Base-by-base conservation (phyloP, 2,329 filamentous ascomycete genomes). In the Gaeumannomyces sp. region DNA sequence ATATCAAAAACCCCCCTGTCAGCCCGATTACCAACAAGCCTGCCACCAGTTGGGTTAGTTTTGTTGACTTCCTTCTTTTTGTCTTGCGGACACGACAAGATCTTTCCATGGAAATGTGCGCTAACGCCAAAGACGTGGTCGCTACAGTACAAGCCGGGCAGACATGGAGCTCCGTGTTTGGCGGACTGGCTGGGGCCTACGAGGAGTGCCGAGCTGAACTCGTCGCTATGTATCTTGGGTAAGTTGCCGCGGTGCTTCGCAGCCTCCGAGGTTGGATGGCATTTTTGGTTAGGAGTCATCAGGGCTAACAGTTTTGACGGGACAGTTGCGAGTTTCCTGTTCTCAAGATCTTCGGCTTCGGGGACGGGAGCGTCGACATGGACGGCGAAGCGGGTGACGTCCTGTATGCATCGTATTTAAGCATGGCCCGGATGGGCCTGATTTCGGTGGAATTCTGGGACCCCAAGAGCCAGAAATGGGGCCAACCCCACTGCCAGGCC, bases 181-280 rank as follows among this genome's bases (percentile, higher is more conserved):
- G 93, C 31, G 86, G 90, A 67, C 86, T 96, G 68, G 92, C 93
- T 53, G 92, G 90, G 4, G 91, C 89, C 22, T 97, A 97, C 72
- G 94, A 98, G 68, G 94, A 98, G 77, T 98, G 94, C 75, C 88
- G 94, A 64, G 94, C 94, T 5, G 94, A 98, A 75, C 90, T 93
- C 71, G 93, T 97, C 14, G 94, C 93, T 63, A 97, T 97, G 93
- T 89, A 88, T 58, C 81, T 98, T 64, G 74, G 68, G 70, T 71
- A 58, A 63, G 70, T 63, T 8, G 57, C 22, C 22, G 3, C 57
- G n/a, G 53, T 35, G 10, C 22, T 50, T 50, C 7, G 22, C 8
- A n/a, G 45, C 45, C 19, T 10, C 19, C 4, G 45, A 50, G 45
- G 5, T 50, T 50, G 45, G 19, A 8, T 8, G 22, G 7, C 22